Base-by-base conservation (phyloP, 345 rosid species). In the Moricandia moricandioides region DNA sequence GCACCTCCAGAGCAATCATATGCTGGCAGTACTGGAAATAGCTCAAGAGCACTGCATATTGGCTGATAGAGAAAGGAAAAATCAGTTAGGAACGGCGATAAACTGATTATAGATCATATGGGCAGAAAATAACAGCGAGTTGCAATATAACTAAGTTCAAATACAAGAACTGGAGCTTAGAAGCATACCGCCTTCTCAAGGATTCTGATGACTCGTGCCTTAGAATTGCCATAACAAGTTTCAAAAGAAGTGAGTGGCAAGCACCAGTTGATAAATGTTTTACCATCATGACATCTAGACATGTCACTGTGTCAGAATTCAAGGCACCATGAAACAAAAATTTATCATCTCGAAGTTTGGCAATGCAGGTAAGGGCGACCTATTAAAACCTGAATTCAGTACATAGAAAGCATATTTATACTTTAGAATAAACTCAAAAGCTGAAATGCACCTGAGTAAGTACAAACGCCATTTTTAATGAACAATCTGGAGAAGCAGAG, bases 301-400 rank as follows among this genome's bases (percentile, higher is more conserved):
- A 88, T 29, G 97, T 86, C 70, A 91, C 83, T 33, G 80, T 86
- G 80, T 91, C 97, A 62, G 93, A 86, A 83, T 71, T 87, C 67
- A 87, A 78, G 74, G 85, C 88, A 81, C 82, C 83, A 16, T 88
- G 91, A 81, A 78, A 82, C 57, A 83, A 70, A 80, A 87, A 91
- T 70, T 90, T 89, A 79, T 94, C 96, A 83, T 94, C 98, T 8
- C 96, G 90, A 34, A 91, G 84, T 69, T 94, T 89, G 62, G 97
- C 98, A 89, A 94, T 91, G 83, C 93, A 94, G 72, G 97, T 94
- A 74, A 94, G 93, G n/a, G 95, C 90, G 81, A 94, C 98, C 98
- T 91, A 76, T 35, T 72, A 76, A 72, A 69, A 77, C 70, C 61
- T 65, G 40, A 39, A 69, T 57, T 51, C 71, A 70, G 62, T 13